Percentiles rank a stretch among this genome's conserved stretches.
phyloP scores from a whole-genome alignment of 352 stramenopile species.

The Pythium monospermum region DNA sequence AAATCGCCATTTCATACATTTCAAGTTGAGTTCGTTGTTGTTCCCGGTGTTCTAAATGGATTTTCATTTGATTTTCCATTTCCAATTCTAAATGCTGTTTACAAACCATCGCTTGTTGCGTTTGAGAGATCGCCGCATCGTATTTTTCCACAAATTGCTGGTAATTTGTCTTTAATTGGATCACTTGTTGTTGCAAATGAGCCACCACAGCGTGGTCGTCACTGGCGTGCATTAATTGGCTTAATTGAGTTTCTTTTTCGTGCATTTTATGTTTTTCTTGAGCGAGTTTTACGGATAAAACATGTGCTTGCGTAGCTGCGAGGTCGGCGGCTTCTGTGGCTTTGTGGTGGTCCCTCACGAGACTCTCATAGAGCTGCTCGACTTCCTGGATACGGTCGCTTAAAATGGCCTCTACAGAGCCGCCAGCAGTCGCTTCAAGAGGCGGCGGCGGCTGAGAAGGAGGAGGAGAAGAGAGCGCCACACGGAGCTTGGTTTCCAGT shows the following conservation, averaged over 20 bases:
- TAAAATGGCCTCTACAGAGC: conserved; percentile 53
- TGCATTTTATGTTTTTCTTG: conserved; percentile 45
- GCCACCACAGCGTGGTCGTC: conserved; percentile 91
- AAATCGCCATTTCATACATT: conserved; percentile 43
- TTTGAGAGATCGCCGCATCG: conserved; percentile 38
- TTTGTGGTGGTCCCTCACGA: conserved; percentile 54
- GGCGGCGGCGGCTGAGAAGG: background rate
- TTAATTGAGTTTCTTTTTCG: conserved; percentile 56
- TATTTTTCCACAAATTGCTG: conserved; percentile 78
- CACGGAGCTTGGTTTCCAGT: background rate
- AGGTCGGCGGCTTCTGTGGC: conserved; percentile 62
- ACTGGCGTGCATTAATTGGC: conserved; percentile 65
- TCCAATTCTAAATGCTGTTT: conserved; percentile 57
- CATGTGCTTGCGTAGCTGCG: conserved; percentile 60
- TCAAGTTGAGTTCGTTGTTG: conserved; percentile 29
- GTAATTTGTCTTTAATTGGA: conserved; percentile 83
- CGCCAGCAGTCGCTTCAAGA: conserved; percentile 6
- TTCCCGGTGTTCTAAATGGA: conserved; percentile 30
- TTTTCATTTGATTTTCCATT: conserved; percentile 38
- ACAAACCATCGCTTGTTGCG: conserved; percentile 50
- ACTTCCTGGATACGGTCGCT: conserved; percentile 66
- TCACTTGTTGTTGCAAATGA: conserved; percentile 84
- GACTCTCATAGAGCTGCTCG: conserved; percentile 65
- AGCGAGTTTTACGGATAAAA: conserved; percentile 31
- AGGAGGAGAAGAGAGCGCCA: background rate